phyloP scores from a whole-genome alignment of 805 yeast genomes.

The Yamadazyma sp. region DNA sequence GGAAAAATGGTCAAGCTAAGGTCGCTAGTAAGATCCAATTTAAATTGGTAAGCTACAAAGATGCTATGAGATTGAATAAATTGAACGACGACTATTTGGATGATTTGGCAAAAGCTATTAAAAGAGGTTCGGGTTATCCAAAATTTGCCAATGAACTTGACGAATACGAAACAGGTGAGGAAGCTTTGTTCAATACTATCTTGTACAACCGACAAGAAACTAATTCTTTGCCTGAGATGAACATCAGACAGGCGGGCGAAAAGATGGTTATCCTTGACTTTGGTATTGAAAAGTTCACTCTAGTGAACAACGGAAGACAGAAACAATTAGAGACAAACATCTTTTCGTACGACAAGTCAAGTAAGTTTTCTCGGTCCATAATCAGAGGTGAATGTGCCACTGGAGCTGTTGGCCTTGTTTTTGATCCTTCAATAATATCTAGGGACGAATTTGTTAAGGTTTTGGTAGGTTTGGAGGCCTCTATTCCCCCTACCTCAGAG shows the following conservation, averaged over 20 bases:
- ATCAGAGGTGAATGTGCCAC: constrained; percentile 19
- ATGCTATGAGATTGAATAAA: constrained; percentile 11
- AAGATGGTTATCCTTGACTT: constrained; percentile 30
- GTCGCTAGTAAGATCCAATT: constrained; percentile 71
- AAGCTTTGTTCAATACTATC: constrained; percentile 7
- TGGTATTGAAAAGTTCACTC: constrained; percentile 24
- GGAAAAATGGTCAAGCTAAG: too few species aligned
- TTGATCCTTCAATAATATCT: constrained; percentile 28
- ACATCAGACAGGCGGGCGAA: constrained; percentile 31
- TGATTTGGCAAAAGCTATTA: too few species aligned
- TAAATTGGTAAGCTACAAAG: constrained; percentile 53
- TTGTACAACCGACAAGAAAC: constrained; percentile 12
- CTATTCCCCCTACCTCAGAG: constrained; percentile 65
- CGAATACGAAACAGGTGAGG: too few species aligned
- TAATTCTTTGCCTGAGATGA: constrained; percentile 12
- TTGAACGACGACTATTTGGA: constrained; percentile 10
- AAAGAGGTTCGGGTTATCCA: too few species aligned
- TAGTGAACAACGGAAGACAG: constrained; percentile 33
- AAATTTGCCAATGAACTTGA: too few species aligned
- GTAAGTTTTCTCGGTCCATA: constrained; percentile 9
- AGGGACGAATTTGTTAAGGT: constrained; percentile 63
- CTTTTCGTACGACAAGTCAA: neutral
- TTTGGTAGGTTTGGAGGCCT: constrained; percentile 70
- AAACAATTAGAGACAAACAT: constrained; percentile 20
- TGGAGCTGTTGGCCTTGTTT: constrained; percentile 20